These are phyloP conservation scores for Podaxis rugospora DNA, from an alignment of 768 basidiomycete species.

Conservation along the genomic window DNA sequence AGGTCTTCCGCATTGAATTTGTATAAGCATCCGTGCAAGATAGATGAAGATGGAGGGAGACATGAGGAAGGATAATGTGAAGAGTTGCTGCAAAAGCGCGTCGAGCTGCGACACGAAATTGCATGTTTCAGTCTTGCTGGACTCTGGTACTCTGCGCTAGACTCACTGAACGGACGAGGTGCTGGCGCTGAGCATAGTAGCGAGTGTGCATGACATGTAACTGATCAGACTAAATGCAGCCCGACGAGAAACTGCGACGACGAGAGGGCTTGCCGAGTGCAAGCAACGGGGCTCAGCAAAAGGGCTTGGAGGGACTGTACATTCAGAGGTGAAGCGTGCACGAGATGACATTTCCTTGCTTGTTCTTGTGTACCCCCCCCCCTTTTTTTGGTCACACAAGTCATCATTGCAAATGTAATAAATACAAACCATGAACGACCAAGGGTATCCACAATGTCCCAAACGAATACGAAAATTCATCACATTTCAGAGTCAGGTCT, in stretches of 20 bases:
- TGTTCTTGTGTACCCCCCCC: slow-evolving; percentile 6
- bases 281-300: background rate
- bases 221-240: background rate
- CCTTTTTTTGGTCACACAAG: slow-evolving; percentile 1
- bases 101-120: slow-evolving; percentile 49
- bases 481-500: background rate
- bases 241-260: background rate
- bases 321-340: background rate
- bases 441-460: background rate
- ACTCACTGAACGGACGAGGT: slow-evolving; percentile 64
- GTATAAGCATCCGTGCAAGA: slow-evolving; percentile 50
- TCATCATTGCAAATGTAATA: background rate
- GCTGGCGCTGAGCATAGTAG: slow-evolving; percentile 64
- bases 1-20: slow-evolving; percentile 64
- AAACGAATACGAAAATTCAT: background rate
- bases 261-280: background rate
- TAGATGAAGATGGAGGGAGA: slow-evolving; percentile 62
- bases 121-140: slow-evolving; percentile 5
- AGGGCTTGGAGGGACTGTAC: background rate
- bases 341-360: slow-evolving; percentile 3
- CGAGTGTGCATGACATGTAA: slow-evolving; percentile 56
- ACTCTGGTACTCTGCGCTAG: slow-evolving; percentile 8
- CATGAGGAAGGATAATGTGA: slow-evolving; percentile 72
- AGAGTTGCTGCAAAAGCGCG: slow-evolving; percentile 65
- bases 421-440: background rate